Base-by-base conservation (phyloP, 164 flowering plant genomes). In the Umbellularia californica region DNA sequence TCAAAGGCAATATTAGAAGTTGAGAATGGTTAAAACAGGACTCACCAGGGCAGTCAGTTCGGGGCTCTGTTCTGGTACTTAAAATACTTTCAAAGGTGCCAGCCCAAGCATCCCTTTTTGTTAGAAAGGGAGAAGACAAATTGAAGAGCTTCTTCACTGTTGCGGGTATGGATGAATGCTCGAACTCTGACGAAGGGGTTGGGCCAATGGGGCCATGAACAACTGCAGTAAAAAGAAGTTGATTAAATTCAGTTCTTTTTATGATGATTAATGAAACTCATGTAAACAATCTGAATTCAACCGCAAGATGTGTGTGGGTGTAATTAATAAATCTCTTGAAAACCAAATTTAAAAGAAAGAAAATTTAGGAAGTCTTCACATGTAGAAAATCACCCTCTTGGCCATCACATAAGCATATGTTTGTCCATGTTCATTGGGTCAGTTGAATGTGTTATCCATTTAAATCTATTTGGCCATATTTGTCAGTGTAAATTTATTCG, bases 91-190 rank as follows among this genome's bases (percentile, higher is more conserved):
- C 97, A 50, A 94, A 94, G 10, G 98, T 88, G 65, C 91, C 98
- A 4, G 98, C 98, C 98, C 98, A 94, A 52, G 71, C 90, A 58
- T 92, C 98, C 70, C 98, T 86, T 77, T 86, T 85, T 2, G 98
- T 94, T 2, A 94, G 82, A 65, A 88, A 88, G 13, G 92, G 87
- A 12, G 93, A 72, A 27, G 86, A 20, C 13, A 94, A 81, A 79
- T 92, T 90, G 84, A 87, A 90, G 69, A 94, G 72, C 84, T 92
- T 94, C 87, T 85, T 94, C 72, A 92, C 94, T 0, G 98, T 94
- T 51, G 96, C 98, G 2, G 98, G 93, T 65, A 94, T 89, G 22
- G 97, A 92, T 2, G 98, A 93, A 71, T 91, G 98, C 84, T 93
- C 95, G 65, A 75, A 93, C 77, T 93, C 95, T 0, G 98, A 93